Base-by-base conservation (phyloP, 2,329 filamentous ascomycete species). In the Lachnellula suecica region DNA sequence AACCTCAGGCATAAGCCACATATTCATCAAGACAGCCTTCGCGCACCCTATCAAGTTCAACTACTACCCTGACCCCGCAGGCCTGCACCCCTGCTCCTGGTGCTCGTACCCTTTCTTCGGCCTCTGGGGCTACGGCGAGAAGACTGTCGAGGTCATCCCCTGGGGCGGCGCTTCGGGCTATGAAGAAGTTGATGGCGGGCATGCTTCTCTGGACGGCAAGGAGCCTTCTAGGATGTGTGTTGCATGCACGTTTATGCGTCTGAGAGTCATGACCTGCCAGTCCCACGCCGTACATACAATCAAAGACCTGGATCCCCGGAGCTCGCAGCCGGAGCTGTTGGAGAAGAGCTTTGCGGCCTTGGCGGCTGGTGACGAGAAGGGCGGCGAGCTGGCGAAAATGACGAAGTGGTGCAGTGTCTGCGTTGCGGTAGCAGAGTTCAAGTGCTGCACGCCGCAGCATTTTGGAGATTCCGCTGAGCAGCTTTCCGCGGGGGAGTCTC, bases 41-140 rank as follows among this genome's bases (percentile, higher is more conserved):
- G 59, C 57, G 6, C 64, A 67, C 41, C 66, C 66, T 0, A 61
- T 68, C 3, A 52, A 23, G 2, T 67, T 68, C 57, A 64, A 65
- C 44, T 59, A 61, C 51, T 31, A 44, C 2, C 46, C 59, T 6
- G 45, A 51, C 24, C n/a, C 42, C 13, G 24, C 37, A 15, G 35
- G 20, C n/a, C 44, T 41, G 10, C 17, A 52, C 4, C 54, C 58
- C 1, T 66, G 63, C 35, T 47, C 50, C 17, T 68, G 57, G 46
- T 63, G 63, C 48, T 20, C 41, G 7, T 52, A 50, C 4, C 60
- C 64, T 0, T 59, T 66, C 48, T 67, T 66, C 35, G 62, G 62
- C 0, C 46, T 67, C 20, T 58, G 51, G 6, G 65, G 64, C 1
- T 50, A 62, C 3, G 57, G 59, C 1, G 42, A 48, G 3, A 15